Base-by-base conservation (phyloP, 2,329 filamentous ascomycete genomes). In the Alternaria hordeiaustralica region DNA sequence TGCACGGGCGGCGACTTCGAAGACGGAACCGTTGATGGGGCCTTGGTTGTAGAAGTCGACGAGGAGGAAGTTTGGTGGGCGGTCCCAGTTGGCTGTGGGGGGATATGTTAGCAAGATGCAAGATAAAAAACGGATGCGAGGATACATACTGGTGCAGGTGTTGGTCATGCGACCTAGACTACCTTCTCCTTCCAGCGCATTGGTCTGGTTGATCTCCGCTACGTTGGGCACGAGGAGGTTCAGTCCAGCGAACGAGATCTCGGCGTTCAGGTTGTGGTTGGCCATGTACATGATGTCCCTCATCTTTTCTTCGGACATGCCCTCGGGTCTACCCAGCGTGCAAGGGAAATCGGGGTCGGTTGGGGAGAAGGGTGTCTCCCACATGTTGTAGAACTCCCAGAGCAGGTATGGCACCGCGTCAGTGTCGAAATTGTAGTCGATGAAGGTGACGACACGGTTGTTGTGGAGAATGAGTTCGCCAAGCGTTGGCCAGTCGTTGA, bases 261-360 rank as follows among this genome's bases (percentile, higher is more conserved):
- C 86, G 65, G 97, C 87, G 78, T 97, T 97, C 61, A 97, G 85
- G 78, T 98, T 97, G 82, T 97, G 94, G 80, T 97, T 98, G 72
- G 92, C 88, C 73, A 97, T 86, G 77, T 95, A 97, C 79, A 97
- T 83, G 60, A 91, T 86, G 18, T 89, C 83, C 63, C 84, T 82
- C 0, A 74, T 71, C 18, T 87, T 85, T 5, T 86, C 80, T 0
- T 78, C 74, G 6, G 82, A 76, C 58, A 96, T 81, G 36, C 87
- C 83, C 0, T 93, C 93, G 0, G 94, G 94, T 0, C 94, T 89
- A 75, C 96, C 88, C 15, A 90, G 85, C 0, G 83, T 89, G 82
- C 95, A 97, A 0, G 94, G 93, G 77, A 97, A 97, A 2, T 79
- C 78, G 5, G 87, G 77, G 71, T 90, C 80, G 0, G 87, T 89